Evolutionary conservation across 225 moss, liverwort and hornwort genomes (phyloP).

Genomic region (Asterella californica): DNA sequence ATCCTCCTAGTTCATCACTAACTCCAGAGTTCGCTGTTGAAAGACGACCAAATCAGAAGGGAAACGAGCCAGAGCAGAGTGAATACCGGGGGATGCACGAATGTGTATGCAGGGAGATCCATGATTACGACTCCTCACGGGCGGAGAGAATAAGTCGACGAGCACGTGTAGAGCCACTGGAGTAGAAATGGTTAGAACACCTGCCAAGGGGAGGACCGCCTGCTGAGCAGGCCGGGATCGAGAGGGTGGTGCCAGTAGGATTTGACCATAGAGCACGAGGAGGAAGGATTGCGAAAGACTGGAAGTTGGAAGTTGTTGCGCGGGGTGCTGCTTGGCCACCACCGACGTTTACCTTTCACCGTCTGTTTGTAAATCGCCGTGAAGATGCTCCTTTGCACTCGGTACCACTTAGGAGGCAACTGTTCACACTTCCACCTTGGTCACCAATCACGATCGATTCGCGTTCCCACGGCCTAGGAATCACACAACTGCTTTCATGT

Average conservation of each 20-base stretch:
- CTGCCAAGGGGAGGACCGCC: not conserved
- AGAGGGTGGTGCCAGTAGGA: not conserved
- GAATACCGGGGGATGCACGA: constrained; percentile 82
- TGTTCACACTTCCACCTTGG: not conserved
- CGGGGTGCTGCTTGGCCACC: constrained; percentile 19
- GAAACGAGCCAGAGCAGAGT: not conserved
- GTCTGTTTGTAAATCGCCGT: not conserved
- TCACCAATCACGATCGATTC: not conserved
- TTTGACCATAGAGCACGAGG: not conserved
- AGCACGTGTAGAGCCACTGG: not conserved
- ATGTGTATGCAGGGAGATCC: constrained; percentile 92
- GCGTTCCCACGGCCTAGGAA: not conserved
- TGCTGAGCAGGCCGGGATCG: not conserved
- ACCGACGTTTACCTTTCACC: not conserved
- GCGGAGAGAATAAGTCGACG: not conserved
- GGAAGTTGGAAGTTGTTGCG: constrained; percentile 24
- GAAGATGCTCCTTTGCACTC: not conserved
- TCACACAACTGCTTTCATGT: not conserved
- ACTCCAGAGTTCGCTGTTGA: not conserved
- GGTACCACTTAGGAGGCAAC: not conserved
- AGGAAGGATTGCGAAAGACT: not conserved
- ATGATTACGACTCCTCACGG: constrained; percentile 24
- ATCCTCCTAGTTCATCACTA: too few species aligned
- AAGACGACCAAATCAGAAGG: not conserved
- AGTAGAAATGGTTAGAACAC: not conserved